Conservation (phyloP, 1,284 basidiomycete genomes). For the Hypsizygus ulmarius region DNA sequence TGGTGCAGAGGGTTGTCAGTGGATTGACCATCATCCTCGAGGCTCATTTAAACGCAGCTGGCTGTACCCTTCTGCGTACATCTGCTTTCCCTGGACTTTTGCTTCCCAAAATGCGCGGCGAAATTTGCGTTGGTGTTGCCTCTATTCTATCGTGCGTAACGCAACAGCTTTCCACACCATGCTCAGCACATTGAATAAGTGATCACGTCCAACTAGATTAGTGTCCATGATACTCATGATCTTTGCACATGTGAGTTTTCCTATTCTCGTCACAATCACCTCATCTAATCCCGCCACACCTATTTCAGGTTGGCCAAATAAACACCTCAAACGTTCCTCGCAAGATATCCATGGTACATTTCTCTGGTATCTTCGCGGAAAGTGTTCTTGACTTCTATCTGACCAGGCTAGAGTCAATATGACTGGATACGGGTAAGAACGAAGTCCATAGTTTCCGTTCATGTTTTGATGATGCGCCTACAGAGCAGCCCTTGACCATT, state of each 20-base stretch:
- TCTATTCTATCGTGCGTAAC: conserved; percentile 63
- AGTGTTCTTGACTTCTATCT: conserved; percentile 15
- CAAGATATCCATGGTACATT: conserved; percentile 65
- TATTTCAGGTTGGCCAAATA: conserved; percentile 71
- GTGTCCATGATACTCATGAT: conserved; percentile 68
- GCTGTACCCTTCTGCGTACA: conserved; percentile 18
- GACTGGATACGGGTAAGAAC: conserved; percentile 62
- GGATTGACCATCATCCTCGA: conserved; percentile 14
- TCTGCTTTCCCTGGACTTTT: conserved; percentile 18
- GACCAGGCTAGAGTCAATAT: conserved; percentile 65
- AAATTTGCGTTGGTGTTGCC: conserved; percentile 67
- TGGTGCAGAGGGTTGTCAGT: conserved; percentile 7
- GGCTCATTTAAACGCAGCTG: conserved; percentile 22
- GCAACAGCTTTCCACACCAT: conserved; percentile 8
- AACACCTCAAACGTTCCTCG: conserved; percentile 70
- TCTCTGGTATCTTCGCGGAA: conserved; percentile 1
- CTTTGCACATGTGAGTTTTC: conserved; percentile 66
- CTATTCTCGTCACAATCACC: conserved; percentile 17
- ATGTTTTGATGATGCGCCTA: conserved; percentile 2
- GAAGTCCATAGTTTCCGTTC: background rate
- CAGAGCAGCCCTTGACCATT: conserved; percentile 50
- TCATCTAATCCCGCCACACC: conserved; percentile 30
- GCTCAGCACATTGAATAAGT: conserved; percentile 21
- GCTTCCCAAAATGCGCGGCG: conserved; percentile 53
- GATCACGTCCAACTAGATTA: conserved; percentile 41